These are phyloP conservation scores for Gillenia trifoliata DNA, from an alignment of 306 rosid genomes.

Conservation along the genomic window DNA sequence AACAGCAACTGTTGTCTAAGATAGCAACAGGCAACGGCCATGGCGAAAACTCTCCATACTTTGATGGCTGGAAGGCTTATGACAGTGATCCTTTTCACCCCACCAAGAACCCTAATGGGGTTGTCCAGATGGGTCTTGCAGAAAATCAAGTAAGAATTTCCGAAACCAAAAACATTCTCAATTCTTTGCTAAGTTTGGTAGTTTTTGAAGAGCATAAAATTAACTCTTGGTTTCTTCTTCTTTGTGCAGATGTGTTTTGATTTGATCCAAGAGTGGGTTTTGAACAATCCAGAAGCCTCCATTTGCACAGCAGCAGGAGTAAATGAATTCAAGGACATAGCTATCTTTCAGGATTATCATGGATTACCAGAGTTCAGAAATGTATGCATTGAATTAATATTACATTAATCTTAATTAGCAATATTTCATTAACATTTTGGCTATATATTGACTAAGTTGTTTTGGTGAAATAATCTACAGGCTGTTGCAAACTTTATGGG, in stretches of 20 bases:
- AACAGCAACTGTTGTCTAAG: constrained; percentile 50
- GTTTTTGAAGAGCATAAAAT: background rate
- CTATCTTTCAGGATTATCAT: constrained; percentile 80
- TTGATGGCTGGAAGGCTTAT: constrained; percentile 86
- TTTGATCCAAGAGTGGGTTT: constrained; percentile 56
- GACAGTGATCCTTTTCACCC: constrained; percentile 60
- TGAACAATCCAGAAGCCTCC: constrained; percentile 59
- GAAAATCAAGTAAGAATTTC: constrained; percentile 61
- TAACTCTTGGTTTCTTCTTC: background rate
- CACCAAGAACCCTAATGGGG: constrained; percentile 54
- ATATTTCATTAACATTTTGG: background rate
- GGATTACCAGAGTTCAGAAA: constrained; percentile 70
- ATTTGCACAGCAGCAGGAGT: constrained; percentile 68
- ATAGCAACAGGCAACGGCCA: constrained; percentile 68
- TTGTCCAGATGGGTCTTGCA: constrained; percentile 90
- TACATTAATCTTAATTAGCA: background rate
- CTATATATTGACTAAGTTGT: background rate
- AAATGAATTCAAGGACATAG: constrained; percentile 42
- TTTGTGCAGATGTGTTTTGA: constrained; percentile 52
- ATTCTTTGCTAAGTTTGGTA: background rate
- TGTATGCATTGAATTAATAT: constrained; percentile 27
- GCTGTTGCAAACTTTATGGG: constrained; percentile 81
- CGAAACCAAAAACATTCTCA: background rate
- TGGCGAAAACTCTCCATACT: constrained; percentile 60
- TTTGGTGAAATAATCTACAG: constrained; percentile 26